Conservation (phyloP, 352 stramenopile species). For the Phytophthora brassicae region DNA sequence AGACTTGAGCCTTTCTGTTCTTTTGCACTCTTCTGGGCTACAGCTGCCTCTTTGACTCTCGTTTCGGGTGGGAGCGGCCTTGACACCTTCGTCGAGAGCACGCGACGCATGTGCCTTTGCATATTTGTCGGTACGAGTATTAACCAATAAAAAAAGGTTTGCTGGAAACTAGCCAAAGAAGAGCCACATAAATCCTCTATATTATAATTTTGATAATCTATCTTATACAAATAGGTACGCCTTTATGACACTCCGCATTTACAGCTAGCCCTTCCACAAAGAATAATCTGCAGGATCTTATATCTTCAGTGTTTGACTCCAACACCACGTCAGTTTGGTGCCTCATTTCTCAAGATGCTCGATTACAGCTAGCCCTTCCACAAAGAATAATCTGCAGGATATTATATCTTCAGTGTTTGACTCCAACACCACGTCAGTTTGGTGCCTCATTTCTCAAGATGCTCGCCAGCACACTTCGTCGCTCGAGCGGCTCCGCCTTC, state of each 20-base stretch:
- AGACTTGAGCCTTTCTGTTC: background rate
- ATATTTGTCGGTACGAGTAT: conserved; percentile 14
- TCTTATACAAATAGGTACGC: background rate
- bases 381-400: background rate
- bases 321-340: background rate
- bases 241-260: background rate
- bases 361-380: no score
- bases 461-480: conserved; percentile 30
- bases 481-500: conserved; percentile 9
- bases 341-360: conserved; percentile 32
- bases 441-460: conserved; percentile 29
- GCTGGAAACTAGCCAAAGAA: no score
- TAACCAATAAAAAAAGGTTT: conserved; percentile 10
- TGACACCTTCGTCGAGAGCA: conserved; percentile 25
- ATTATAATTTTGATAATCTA: background rate
- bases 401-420: background rate
- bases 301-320: background rate
- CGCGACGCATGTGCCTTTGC: conserved; percentile 9
- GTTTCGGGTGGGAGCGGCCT: conserved; percentile 5
- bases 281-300: background rate
- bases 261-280: background rate
- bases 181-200: no score
- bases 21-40: background rate
- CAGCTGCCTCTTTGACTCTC: background rate
- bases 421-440: background rate